Evolutionary conservation across 2,329 filamentous ascomycete species (phyloP), one percentile per base, ranked within the genome.

Genomic region (Didymella lethalis): DNA sequence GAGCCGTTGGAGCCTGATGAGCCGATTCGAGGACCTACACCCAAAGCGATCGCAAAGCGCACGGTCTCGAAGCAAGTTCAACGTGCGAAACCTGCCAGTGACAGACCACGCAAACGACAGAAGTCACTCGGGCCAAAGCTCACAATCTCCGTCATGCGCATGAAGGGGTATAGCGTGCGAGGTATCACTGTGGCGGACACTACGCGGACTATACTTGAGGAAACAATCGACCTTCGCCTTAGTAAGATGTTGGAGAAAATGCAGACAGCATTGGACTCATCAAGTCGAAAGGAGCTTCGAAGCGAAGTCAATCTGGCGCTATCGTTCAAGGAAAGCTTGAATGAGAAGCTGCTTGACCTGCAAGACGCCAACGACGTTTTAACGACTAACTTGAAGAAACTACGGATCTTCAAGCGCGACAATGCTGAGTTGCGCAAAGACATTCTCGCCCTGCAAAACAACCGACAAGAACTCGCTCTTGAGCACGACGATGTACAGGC

Each of bases 281-380:
- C 59, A 6, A 79, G 79, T 46, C 64, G 75, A 23, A 72, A 77
- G 23, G 74, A 77, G 47, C 74, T 79, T 56, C 78, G 76, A 28
- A 78, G 79, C 54, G 80, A 83, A 57, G 75, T 78, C 59, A 81
- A 81, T 52, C 78, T 81, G 5, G 77, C 84, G 0, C 74, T 83
- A 36, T 76, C 78, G 5, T 85, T 82, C 66, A 78, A 79, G 14
- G 72, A 77, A 8, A 80, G 82, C 48, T 71, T 86, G 18, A 79
- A 81, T 18, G 79, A 81, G 28, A 79, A 81, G 23, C 70, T 86
- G 2, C 78, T 85, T 45, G 80, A 82, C 43, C 71, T 85, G 28
- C 84, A 82, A 58, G 82, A 83, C 62, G 79, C 83, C 23, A 78
- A 84, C 3, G 81, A 85, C 58, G 80, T 81, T 52, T 80, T 83